Base-by-base conservation (phyloP, 441 rosid species). In the Raphanus hybrid region DNA sequence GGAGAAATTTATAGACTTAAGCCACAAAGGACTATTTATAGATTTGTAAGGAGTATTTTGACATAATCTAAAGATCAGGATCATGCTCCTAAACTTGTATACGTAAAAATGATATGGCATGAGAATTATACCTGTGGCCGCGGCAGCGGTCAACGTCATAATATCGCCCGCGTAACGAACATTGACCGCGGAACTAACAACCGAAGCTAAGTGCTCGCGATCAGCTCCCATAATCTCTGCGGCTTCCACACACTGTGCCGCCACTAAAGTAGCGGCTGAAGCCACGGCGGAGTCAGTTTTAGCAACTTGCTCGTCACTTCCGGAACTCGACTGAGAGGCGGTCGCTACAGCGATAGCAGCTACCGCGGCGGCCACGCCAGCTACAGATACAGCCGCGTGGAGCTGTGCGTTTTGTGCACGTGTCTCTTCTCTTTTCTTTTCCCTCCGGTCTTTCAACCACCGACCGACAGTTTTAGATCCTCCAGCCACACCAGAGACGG, bases 351-450 rank as follows among this genome's bases (percentile, higher is more conserved):
- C 97, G 0, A 89, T 90, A 0, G 98, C 92, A 2, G 98, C 98
- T 4, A 94, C 86, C 0, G 98, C 96, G 0, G 98, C 87, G 0
- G 98, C 96, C 0, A 92, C 96, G 2, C 97, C 90, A 0, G 97
- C 98, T 0, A 94, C 97, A 0, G 97, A 86, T 6, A 94, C 73
- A 0, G 95, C 94, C 0, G 97, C 96, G 10, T 94, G 96, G 5
- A 94, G 89, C 81, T 94, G 98, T 2, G 98, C 97, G 12, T 92
- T 94, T 0, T 85, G 95, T 10, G 94, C 95, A 71, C 98, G 82
- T 1, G 87, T 75, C 69, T 94, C 97, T 75, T 94, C 98, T 74
- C 86, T 91, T 72, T 91, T 89, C 88, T 92, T 94, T 89, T 92
- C 97, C 80, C 81, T 88, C 63, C 97, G 80, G 5, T 92, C 97